phyloP scores from a whole-genome alignment of 2,329 filamentous ascomycete genomes.

The Phialophora tarda region DNA sequence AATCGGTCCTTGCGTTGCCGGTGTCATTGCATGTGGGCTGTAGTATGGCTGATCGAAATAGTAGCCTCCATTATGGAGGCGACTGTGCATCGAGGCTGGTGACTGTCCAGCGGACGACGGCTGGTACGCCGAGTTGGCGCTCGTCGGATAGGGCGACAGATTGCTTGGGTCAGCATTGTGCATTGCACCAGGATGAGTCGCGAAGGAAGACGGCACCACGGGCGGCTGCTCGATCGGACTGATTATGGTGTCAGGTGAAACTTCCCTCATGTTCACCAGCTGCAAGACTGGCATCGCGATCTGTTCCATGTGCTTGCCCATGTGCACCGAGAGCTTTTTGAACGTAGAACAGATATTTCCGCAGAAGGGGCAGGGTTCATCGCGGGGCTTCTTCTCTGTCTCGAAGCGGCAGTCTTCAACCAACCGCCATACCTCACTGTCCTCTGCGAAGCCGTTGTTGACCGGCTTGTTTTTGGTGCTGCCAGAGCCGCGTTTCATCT shows the following conservation, averaged over 20 bases:
- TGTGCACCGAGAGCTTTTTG: conserved; percentile 93
- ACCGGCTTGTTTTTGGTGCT: conserved; percentile 60
- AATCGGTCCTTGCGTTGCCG: conserved; percentile 17
- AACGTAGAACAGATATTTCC: conserved; percentile 78
- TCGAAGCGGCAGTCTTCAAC: conserved; percentile 78
- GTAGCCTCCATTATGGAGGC: conserved; percentile 20
- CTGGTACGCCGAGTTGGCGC: conserved; percentile 41
- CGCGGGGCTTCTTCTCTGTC: conserved; percentile 67
- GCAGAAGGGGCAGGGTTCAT: conserved; percentile 88
- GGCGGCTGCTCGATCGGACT: conserved; percentile 67
- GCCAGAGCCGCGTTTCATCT: conserved; percentile 73
- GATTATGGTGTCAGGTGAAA: conserved; percentile 64
- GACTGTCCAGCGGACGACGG: conserved; percentile 39
- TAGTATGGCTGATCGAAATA: conserved; percentile 27
- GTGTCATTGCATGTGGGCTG: conserved; percentile 25
- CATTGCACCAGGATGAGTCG: conserved; percentile 16
- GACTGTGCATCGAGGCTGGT: conserved; percentile 30
- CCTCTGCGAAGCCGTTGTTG: conserved; percentile 44
- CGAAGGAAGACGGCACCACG: conserved; percentile 47
- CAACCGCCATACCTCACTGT: conserved; percentile 74
- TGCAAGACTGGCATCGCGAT: conserved; percentile 80
- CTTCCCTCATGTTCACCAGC: conserved; percentile 52
- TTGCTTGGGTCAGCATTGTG: conserved; percentile 39
- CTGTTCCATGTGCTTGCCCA: conserved; percentile 93
- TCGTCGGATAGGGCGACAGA: conserved; percentile 41